These are phyloP conservation scores for Syncephalastrum sp. DNA, from an alignment of 371 early-diverging fungal species.

Conservation along the genomic window DNA sequence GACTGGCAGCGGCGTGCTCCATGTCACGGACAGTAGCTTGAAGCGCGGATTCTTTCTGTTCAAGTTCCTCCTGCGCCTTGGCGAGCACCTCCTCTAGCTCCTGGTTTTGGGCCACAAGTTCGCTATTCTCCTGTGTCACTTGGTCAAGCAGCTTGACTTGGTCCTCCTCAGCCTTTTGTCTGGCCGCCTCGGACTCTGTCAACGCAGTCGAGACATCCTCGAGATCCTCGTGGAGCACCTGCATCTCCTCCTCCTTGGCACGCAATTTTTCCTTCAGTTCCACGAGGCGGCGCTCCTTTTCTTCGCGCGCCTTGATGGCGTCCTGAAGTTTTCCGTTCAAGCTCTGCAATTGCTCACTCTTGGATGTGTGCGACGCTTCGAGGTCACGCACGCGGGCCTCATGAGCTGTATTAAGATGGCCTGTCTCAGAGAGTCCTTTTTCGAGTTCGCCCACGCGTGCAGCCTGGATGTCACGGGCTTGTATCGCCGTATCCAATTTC, in stretches of 20 bases:
- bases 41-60: too few relatives aligned
- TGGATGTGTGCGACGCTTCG: too few relatives aligned
- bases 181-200: conserved; percentile 5
- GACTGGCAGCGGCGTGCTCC: too few relatives aligned
- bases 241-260: background rate
- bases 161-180: conserved; percentile 10
- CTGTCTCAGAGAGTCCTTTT: background rate
- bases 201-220: conserved; percentile 6
- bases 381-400: too few relatives aligned
- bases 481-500: too few relatives aligned
- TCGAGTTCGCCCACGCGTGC: background rate
- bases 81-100: conserved; percentile 5
- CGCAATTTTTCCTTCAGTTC: background rate
- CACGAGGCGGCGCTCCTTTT: too few relatives aligned
- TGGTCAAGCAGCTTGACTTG: conserved; percentile 12
- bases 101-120: conserved; percentile 1
- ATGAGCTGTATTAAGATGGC: background rate
- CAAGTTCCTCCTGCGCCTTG: background rate
- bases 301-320: conserved; percentile 2
- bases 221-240: conserved; percentile 11
- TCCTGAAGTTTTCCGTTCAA: background rate
- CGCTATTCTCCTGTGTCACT: conserved; percentile 18
- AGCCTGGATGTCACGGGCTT: background rate
- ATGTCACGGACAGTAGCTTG: too few relatives aligned
- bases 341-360: background rate